Conservation (phyloP, 345 rosid species). For the Sisymbrium irio region DNA sequence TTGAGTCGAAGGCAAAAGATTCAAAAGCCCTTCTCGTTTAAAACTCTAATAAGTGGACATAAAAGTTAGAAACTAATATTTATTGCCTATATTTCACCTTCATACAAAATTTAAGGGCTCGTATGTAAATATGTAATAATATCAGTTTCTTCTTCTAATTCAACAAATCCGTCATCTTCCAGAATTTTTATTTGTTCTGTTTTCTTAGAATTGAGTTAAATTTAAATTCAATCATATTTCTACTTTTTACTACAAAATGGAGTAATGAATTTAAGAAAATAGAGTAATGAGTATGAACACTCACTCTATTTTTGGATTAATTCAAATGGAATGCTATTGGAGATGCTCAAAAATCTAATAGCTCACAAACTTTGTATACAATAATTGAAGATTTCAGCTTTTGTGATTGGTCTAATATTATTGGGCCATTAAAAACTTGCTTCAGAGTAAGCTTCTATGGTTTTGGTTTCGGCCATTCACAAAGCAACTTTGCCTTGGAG, state of each 20-base stretch:
- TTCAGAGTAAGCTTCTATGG: too few relatives aligned
- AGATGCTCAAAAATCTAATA: too few relatives aligned
- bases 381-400: not conserved
- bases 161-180: too few relatives aligned
- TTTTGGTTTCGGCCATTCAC: not conserved
- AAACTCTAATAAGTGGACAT: not conserved
- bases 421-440: not conserved
- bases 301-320: too few relatives aligned
- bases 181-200: too few relatives aligned
- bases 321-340: too few relatives aligned
- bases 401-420: not conserved
- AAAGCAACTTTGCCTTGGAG: not conserved
- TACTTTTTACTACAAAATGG: not conserved
- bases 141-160: too few relatives aligned
- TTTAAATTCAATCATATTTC: too few relatives aligned
- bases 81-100: not conserved
- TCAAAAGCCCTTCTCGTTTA: slow-evolving; percentile 7
- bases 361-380: not conserved
- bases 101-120: not conserved
- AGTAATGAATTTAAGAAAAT: not conserved
- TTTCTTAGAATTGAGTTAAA: too few relatives aligned
- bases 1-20: not conserved
- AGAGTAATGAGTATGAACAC: not conserved
- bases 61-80: too few relatives aligned
- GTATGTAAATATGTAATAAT: not conserved